A percentile compares a stretch with the other conserved stretches of the same genome.
phyloP scores from a whole-genome alignment of 306 rosid genomes.

The Dryas drummondii region DNA sequence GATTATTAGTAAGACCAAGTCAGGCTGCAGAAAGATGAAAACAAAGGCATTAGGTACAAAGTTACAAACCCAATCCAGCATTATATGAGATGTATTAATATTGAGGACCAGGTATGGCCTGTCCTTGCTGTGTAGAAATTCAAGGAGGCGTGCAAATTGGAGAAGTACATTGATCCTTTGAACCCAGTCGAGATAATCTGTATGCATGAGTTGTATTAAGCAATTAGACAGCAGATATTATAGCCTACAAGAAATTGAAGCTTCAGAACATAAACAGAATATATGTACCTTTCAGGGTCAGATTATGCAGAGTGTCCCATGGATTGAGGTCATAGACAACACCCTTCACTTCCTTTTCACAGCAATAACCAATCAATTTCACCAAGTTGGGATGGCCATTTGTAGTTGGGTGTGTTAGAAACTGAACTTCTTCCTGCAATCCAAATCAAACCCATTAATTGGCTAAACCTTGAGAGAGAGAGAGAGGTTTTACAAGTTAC shows the following conservation, averaged over 20 bases:
- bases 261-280: not conserved
- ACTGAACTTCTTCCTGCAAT: slow-evolving; percentile 52
- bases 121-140: slow-evolving; percentile 52
- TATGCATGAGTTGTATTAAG: not conserved
- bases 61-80: slow-evolving; percentile 57
- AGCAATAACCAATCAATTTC: slow-evolving; percentile 55
- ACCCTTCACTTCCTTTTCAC: slow-evolving; percentile 50
- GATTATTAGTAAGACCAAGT: not conserved
- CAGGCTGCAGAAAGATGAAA: not conserved
- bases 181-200: slow-evolving; percentile 51
- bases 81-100: slow-evolving; percentile 46
- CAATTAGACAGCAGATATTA: not conserved
- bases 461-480: not conserved
- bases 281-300: slow-evolving; percentile 45
- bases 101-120: slow-evolving; percentile 43
- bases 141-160: slow-evolving; percentile 49
- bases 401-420: slow-evolving; percentile 41
- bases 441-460: slow-evolving; percentile 8
- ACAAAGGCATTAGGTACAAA: slow-evolving; percentile 9
- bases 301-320: slow-evolving; percentile 45
- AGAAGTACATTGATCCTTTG: slow-evolving; percentile 47
- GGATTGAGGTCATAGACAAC: slow-evolving; percentile 60
- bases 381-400: slow-evolving; percentile 44
- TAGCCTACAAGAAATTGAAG: not conserved
- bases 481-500: slow-evolving; percentile 24